A percentile compares a stretch with the other conserved stretches of the same genome.
Evolutionary conservation across 805 yeast species (phyloP).

Genomic region (Yarrowia bubula): DNA sequence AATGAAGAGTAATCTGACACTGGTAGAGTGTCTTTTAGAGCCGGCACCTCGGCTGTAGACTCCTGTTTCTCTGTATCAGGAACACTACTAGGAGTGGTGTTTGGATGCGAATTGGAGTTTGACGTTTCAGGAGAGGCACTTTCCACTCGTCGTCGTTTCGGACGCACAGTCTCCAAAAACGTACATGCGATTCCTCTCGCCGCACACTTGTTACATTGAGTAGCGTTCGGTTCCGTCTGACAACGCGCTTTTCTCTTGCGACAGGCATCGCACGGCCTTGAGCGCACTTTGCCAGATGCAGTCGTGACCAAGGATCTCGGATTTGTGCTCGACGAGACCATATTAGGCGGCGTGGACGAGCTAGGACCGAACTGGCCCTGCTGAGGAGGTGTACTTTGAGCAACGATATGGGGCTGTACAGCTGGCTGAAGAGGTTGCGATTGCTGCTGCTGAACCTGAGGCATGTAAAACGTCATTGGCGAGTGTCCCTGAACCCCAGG

Average conservation of each 20-base stretch:
- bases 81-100: background rate
- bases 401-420: background rate
- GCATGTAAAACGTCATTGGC: background rate
- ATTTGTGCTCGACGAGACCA: conserved; percentile 7
- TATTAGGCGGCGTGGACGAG: background rate
- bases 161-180: conserved; percentile 37
- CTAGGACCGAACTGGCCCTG: background rate
- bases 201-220: conserved; percentile 74
- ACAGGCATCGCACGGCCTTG: conserved; percentile 79
- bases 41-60: background rate
- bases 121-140: background rate
- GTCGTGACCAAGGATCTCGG: background rate
- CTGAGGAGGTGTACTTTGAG: background rate
- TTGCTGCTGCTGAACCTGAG: background rate
- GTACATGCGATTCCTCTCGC: conserved; percentile 72
- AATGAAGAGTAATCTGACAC: conserved; percentile 65
- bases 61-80: background rate
- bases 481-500: background rate
- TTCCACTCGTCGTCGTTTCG: background rate
- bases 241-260: conserved; percentile 77
- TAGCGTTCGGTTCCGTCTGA: conserved; percentile 52
- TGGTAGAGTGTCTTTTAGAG: conserved; percentile 40
- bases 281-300: conserved; percentile 31
- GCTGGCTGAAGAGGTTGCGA: background rate
- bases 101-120: background rate